These are phyloP conservation scores for Monilinia polystroma DNA, from an alignment of 2,329 filamentous ascomycete species.

Conservation along the genomic window DNA sequence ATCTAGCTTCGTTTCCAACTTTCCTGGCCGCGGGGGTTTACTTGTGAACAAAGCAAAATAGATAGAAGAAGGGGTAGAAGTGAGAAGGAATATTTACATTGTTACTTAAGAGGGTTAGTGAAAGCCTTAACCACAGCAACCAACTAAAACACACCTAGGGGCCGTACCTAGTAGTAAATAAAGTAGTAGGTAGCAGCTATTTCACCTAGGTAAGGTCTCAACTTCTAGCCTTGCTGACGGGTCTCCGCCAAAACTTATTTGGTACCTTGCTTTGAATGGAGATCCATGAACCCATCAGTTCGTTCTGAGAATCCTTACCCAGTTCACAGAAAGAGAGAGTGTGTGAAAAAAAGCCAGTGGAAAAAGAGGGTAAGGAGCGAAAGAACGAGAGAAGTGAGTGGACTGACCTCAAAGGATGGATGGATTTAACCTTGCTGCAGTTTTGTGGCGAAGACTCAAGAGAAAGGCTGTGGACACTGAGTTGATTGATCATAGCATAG, in stretches of 20 bases:
- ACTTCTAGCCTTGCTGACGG: conserved; percentile 17
- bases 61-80: background rate
- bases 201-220: background rate
- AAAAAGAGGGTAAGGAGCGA: background rate
- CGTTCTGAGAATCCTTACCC: conserved; percentile 20
- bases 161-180: too few species aligned
- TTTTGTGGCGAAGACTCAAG: too few species aligned
- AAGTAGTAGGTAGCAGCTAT: background rate
- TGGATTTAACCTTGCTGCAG: too few species aligned
- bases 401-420: too few species aligned
- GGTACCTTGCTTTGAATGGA: conserved; percentile 18
- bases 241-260: background rate
- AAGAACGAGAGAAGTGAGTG: too few species aligned
- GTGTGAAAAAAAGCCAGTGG: background rate
- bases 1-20: background rate
- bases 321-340: conserved; percentile 7
- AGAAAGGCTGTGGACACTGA: too few species aligned
- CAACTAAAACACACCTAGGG: background rate
- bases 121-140: conserved; percentile 4
- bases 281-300: conserved; percentile 17
- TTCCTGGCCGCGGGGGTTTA: conserved; percentile 10
- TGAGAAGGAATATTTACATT: background rate
- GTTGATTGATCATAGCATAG: too few species aligned
- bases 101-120: background rate
- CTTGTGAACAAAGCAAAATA: background rate